Base-by-base conservation (phyloP, 345 rosid genomes). In the Populus ilicifolia region DNA sequence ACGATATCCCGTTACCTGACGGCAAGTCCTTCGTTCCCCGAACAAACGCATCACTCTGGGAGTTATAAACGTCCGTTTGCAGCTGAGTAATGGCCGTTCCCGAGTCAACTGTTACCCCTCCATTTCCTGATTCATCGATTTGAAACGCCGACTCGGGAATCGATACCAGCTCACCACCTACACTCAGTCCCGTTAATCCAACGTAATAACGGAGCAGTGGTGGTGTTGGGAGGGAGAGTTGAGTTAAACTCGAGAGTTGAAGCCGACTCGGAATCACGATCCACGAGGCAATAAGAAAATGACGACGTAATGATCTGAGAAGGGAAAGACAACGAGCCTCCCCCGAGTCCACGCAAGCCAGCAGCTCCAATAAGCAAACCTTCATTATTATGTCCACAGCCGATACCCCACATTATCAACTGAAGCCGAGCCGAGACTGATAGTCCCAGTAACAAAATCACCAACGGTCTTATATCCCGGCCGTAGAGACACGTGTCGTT, bases 1-100 rank as follows among this genome's bases (percentile, higher is more conserved):
- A 80, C 43, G 97, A 87, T 16, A 93, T 88, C 33, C 87, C 84
- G 36, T 71, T 59, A 0, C 83, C 29, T 41, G 72, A 74, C 82
- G 80, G 84, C 79, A 90, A 59, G 52, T 81, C 79, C 86, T 67
- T 33, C 36, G 98, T 81, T 25, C 89, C 89, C 50, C 59, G 82
- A 6, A 76, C 84, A 64, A 95, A 93, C 14, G 94, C 87, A 65
- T 90, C 94, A 5, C 98, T 86, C 2, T 93, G 85, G 18, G 85
- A 52, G 75, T 82, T 80, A 54, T 95, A 95, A 0, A 86, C 82
- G 23, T 76, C 90, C 12, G 88, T 81, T 71, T 85, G 91, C 70
- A 95, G 78, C 78, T 97, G 91, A 50, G 99, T 90, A 61, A 95
- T 84, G 17, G 98, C 95, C 66, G 98, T 93, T 48, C 99, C 99